Conservation (phyloP, 768 basidiomycete genomes). For the Termitomyces sp. region DNA sequence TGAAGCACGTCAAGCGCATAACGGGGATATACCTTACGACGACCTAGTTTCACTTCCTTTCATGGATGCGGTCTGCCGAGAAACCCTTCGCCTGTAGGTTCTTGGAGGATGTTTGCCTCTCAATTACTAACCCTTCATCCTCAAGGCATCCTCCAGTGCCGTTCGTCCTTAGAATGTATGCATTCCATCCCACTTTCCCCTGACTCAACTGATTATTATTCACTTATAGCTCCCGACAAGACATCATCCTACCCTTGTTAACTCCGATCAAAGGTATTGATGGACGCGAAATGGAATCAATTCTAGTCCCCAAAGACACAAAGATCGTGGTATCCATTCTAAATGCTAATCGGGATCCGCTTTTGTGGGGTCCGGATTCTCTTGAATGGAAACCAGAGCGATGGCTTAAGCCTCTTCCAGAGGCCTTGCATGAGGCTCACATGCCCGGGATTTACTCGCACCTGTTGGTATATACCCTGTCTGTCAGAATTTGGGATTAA, state of each 20-base stretch:
- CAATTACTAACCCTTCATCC: neutral
- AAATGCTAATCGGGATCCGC: neutral
- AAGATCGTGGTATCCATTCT: neutral
- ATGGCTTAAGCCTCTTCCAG: constrained; percentile 30
- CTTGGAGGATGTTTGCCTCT: neutral
- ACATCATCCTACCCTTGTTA: neutral
- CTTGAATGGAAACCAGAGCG: constrained; percentile 7
- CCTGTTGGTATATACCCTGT: constrained; percentile 20
- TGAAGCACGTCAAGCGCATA: constrained; percentile 10
- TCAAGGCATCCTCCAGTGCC: constrained; percentile 12
- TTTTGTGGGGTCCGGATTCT: neutral
- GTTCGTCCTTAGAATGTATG: constrained; percentile 13
- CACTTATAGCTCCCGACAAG: neutral
- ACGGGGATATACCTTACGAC: constrained; percentile 14
- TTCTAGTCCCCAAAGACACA: constrained; percentile 20
- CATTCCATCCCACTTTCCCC: neutral
- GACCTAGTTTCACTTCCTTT: constrained; percentile 15
- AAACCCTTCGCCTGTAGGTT: constrained; percentile 15
- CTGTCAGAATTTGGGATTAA: neutral
- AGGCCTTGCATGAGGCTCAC: constrained; percentile 21
- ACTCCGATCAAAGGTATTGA: neutral
- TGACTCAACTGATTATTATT: neutral
- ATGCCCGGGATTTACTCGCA: constrained; percentile 28
- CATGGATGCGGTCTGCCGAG: constrained; percentile 18
- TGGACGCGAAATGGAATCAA: constrained; percentile 14